phyloP scores from a whole-genome alignment of 2,329 filamentous ascomycete genomes.

The Arthrinium puccinioides region DNA sequence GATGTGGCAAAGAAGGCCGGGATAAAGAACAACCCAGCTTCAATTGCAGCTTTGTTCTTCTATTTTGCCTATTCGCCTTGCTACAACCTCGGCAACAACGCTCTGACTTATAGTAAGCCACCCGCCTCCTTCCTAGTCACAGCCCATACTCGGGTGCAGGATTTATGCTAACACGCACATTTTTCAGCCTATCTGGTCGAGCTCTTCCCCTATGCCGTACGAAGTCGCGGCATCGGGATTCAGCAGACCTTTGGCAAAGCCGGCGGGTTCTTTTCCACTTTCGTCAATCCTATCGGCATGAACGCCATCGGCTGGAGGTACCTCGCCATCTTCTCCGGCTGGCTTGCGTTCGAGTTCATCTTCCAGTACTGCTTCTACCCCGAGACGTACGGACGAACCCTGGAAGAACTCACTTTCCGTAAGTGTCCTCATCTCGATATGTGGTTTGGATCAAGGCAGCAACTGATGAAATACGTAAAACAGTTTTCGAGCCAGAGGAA shows the following conservation, averaged over 20 bases:
- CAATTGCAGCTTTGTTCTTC: constrained; percentile 40
- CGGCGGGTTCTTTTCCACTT: constrained; percentile 33
- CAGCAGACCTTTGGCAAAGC: constrained; percentile 46
- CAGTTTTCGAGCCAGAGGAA: constrained; percentile 33
- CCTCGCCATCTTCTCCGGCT: constrained; percentile 35
- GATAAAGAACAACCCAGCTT: constrained; percentile 16
- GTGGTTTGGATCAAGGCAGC: too few species aligned
- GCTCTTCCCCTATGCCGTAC: constrained; percentile 48
- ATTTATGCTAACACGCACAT: not conserved
- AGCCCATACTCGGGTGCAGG: not conserved
- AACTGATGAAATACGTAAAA: constrained; percentile 6
- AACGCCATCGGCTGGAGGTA: constrained; percentile 32
- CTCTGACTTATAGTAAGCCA: constrained; percentile 51
- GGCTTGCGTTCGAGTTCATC: constrained; percentile 31
- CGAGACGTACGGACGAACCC: constrained; percentile 72
- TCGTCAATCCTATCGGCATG: constrained; percentile 37
- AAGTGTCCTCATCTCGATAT: constrained; percentile 13
- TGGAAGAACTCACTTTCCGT: constrained; percentile 57
- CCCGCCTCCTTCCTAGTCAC: too few species aligned
- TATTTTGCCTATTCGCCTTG: constrained; percentile 52
- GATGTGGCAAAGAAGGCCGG: constrained; percentile 23
- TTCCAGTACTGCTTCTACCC: constrained; percentile 77
- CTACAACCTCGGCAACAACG: constrained; percentile 62
- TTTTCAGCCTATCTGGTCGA: constrained; percentile 45
- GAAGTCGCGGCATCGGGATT: constrained; percentile 50